Conservation (phyloP, 352 stramenopile species). For the Globisporangium emineosum region DNA sequence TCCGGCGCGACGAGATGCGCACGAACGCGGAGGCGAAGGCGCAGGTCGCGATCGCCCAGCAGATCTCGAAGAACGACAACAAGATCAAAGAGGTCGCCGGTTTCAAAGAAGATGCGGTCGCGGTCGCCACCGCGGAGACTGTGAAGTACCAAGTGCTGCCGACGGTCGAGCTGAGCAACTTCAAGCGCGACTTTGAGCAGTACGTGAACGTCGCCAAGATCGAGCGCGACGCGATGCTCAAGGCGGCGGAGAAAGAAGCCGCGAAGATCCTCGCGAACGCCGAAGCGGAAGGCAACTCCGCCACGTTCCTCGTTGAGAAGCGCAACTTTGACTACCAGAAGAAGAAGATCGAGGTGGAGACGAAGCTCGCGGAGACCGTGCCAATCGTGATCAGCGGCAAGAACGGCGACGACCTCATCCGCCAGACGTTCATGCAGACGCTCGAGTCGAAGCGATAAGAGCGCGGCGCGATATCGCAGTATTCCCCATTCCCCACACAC, state of each 20-base stretch:
- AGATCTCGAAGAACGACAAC: conserved; percentile 51
- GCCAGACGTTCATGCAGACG: conserved; percentile 50
- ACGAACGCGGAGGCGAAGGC: conserved; percentile 73
- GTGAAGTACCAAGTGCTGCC: conserved; percentile 60
- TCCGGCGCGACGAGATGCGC: conserved; percentile 76
- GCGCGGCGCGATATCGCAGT: no score
- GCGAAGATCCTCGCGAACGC: conserved; percentile 49
- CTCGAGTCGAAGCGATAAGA: conserved; percentile 9
- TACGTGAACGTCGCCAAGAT: conserved; percentile 65
- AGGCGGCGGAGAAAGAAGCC: conserved; percentile 61
- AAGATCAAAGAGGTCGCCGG: conserved; percentile 70
- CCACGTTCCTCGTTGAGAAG: conserved; percentile 66
- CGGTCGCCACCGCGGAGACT: conserved; percentile 43
- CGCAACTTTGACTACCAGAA: conserved; percentile 72
- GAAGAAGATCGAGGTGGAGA: conserved; percentile 69
- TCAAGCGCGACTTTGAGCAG: conserved; percentile 63
- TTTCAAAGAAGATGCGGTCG: conserved; percentile 61
- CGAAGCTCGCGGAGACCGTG: conserved; percentile 45
- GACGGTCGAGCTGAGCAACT: conserved; percentile 47
- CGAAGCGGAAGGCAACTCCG: conserved; percentile 58
- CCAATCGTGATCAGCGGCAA: conserved; percentile 83
- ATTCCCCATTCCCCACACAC: no score
- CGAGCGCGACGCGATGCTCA: conserved; percentile 58
- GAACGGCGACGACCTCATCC: conserved; percentile 80
- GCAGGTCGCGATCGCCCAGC: conserved; percentile 67